Percentiles rank a stretch among this genome's conserved stretches.
These are phyloP conservation scores for Erigeron philadelphicus DNA, from an alignment of 140 eudicot species.

Conservation along the genomic window DNA sequence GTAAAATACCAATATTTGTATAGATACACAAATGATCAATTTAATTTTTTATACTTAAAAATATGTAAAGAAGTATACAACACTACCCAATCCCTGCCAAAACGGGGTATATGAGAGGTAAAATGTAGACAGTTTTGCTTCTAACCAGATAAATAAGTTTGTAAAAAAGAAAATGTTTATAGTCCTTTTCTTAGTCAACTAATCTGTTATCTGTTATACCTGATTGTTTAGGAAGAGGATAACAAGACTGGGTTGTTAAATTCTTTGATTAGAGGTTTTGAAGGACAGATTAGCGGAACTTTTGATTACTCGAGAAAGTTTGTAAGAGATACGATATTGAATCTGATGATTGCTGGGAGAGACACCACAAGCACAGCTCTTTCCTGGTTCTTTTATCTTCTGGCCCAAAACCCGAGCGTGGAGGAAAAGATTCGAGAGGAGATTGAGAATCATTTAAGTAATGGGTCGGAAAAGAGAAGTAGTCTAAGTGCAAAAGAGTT, in stretches of 20 bases:
- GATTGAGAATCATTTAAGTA: not conserved
- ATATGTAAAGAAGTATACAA: no score
- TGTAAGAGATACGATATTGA: not conserved
- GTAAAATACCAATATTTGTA: no score
- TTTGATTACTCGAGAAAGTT: not conserved
- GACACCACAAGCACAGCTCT: not conserved
- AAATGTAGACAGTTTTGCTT: no score
- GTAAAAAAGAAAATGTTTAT: no score
- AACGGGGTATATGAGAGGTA: no score
- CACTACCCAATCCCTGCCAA: no score
- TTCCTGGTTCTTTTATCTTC: conserved; percentile 22
- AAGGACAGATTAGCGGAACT: not conserved
- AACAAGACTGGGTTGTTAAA: not conserved
- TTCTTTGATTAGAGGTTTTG: not conserved
- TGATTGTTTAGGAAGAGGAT: no score
- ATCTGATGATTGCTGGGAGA: conserved; percentile 14
- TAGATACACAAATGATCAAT: no score
- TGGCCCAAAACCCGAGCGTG: conserved; percentile 3
- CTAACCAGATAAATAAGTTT: no score
- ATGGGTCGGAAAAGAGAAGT: not conserved
- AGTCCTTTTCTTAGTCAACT: no score
- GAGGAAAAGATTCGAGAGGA: conserved; percentile 9
- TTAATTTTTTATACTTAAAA: no score
- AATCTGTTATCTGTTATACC: no score
- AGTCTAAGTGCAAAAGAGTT: not conserved